Evolutionary conservation across 805 yeast genomes (phyloP).

Genomic region (Candida gorgasii): DNA sequence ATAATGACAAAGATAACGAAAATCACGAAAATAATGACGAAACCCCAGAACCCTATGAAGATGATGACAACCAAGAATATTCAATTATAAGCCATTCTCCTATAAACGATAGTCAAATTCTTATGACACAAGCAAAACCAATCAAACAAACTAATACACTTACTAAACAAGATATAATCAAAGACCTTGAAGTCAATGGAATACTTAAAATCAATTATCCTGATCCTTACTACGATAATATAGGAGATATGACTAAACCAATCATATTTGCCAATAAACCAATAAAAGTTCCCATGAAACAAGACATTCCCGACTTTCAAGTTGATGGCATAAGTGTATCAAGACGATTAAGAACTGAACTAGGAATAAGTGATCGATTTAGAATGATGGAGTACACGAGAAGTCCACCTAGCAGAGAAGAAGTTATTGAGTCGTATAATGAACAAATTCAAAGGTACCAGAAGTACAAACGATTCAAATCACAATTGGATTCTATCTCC

Average conservation of each 20-base stretch:
- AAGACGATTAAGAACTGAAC: not conserved
- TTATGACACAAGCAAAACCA: constrained; percentile 18
- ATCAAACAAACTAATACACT: constrained; percentile 4
- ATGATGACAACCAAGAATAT: not conserved
- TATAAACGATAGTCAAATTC: constrained; percentile 15
- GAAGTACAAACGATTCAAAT: constrained; percentile 26
- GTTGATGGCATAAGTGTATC: constrained; percentile 3
- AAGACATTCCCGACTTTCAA: constrained; percentile 1
- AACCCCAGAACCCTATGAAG: not conserved
- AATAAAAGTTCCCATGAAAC: constrained; percentile 42
- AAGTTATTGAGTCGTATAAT: constrained; percentile 37
- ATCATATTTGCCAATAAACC: constrained; percentile 68
- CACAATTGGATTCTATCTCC: constrained; percentile 56
- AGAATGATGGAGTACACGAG: constrained; percentile 32
- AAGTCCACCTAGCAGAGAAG: constrained; percentile 49
- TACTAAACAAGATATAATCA: constrained; percentile 8
- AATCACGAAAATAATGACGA: not conserved
- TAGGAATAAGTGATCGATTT: not conserved
- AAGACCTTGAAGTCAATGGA: constrained; percentile 43
- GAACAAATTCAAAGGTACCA: constrained; percentile 15
- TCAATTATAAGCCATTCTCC: too few relatives aligned
- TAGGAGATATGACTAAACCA: constrained; percentile 55
- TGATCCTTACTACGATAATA: constrained; percentile 64
- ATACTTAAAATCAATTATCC: constrained; percentile 52
- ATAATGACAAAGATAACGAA: constrained; percentile 1